Evolutionary conservation across 306 rosid genomes (phyloP), one percentile per base, ranked within the genome.

Genomic region (Senna siamea): DNA sequence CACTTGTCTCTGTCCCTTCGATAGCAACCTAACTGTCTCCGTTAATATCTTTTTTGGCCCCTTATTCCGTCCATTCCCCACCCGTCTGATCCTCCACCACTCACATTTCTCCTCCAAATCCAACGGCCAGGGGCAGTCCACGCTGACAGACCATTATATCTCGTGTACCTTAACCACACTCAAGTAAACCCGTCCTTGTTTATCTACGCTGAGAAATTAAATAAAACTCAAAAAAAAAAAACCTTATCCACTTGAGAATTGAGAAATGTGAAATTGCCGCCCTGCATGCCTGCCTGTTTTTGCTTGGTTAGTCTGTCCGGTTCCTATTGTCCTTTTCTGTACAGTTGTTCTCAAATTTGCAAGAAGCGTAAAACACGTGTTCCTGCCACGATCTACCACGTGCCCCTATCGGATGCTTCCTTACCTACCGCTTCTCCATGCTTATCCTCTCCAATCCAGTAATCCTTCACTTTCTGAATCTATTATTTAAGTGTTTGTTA

Each of bases 231-330:
- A 14, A 15, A 41, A 74, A 17, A 1, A 15, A 63, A 51, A 70
- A 67, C 61, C 72, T 70, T 77, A 77, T 77, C 76, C 72, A 62
- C 41, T 40, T 38, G 12, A 20, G 47, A 50, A 19, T 43, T 59
- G 51, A 37, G 61, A 76, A 75, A 18, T 28, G 76, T 59, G 47
- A 77, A 59, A 40, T 51, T 40, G 76, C 76, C 76, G 58, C 53
- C 75, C 40, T 6, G 20, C 32, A 30, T 5, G 46, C 23, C 7
- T 2, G 9, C 61, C 50, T 10, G 34, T 20, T 19, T 14, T 3
- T 26, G 22, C 51, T 9, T 35, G 47, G 30, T 12, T 22, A 1
- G 22, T 37, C 48, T 13, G 63, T 70, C 75, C 75, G 71, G 57
- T 28, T 38, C 71, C 71, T 70, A 22, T 61, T 51, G 66, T 70